phyloP scores from a whole-genome alignment of 2,329 filamentous ascomycete species.

The Diaporthe vaccinii region DNA sequence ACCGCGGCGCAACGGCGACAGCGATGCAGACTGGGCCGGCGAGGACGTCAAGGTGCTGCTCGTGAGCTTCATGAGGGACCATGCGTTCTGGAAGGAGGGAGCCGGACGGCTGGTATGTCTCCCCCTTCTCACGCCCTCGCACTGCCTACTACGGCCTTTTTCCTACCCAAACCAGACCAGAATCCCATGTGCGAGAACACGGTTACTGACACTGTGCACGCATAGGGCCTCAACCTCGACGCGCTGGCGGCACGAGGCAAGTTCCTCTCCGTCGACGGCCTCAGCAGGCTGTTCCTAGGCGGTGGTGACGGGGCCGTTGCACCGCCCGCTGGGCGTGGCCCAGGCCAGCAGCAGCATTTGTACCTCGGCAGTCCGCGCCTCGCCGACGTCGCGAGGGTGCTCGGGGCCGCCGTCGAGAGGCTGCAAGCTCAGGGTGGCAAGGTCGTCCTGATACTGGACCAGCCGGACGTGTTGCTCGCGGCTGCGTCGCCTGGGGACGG shows the following conservation, averaged over 20 bases:
- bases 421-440: constrained; percentile 43
- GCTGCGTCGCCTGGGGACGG: constrained; percentile 62
- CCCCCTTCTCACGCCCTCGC: background rate
- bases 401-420: constrained; percentile 57
- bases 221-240: constrained; percentile 78
- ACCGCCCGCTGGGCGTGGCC: constrained; percentile 26
- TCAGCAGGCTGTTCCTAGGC: constrained; percentile 68
- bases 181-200: background rate
- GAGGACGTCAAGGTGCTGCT: constrained; percentile 73
- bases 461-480: constrained; percentile 75
- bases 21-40: constrained; percentile 45
- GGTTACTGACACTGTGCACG: background rate
- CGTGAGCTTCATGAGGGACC: constrained; percentile 86
- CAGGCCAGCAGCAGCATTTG: constrained; percentile 39
- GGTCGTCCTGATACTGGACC: constrained; percentile 75
- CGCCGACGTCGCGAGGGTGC: constrained; percentile 53
- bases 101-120: constrained; percentile 73
- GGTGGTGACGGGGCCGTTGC: constrained; percentile 40
- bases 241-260: constrained; percentile 67
- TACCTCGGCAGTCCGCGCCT: constrained; percentile 51
- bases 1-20: constrained; percentile 33
- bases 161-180: background rate
- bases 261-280: constrained; percentile 82
- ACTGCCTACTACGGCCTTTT: background rate
- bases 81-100: constrained; percentile 82